These are phyloP conservation scores for Colletotrichum incanum DNA, from an alignment of 2,329 filamentous ascomycete genomes.

Conservation along the genomic window DNA sequence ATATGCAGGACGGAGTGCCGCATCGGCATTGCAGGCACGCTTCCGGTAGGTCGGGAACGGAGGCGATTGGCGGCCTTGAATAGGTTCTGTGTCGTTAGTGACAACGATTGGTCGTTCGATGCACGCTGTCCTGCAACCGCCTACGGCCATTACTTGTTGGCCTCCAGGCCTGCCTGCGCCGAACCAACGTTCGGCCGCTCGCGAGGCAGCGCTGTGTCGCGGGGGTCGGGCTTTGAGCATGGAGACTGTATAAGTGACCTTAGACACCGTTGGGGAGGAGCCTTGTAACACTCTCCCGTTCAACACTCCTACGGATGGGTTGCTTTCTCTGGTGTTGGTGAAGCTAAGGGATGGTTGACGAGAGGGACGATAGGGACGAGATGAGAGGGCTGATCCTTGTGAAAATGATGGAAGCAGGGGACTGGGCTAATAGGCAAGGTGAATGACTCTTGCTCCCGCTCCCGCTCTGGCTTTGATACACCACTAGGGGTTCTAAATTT, in stretches of 20 bases:
- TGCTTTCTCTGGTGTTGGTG: neutral
- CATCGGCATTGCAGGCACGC: conserved; percentile 28
- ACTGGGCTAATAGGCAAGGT: conserved; percentile 11
- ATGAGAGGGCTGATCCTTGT: conserved; percentile 1
- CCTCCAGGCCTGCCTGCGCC: neutral
- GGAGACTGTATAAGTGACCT: neutral
- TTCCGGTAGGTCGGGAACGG: conserved; percentile 34
- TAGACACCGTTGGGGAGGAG: neutral
- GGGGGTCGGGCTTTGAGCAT: conserved; percentile 2
- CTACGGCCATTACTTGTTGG: neutral
- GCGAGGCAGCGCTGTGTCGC: conserved; percentile 13
- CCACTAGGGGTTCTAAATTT: neutral
- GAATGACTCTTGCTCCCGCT: conserved; percentile 29
- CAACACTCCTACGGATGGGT: neutral
- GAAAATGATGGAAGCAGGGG: neutral
- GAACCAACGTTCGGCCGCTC: conserved; percentile 18
- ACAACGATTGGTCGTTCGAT: conserved; percentile 2
- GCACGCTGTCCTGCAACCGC: neutral
- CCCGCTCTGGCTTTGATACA: conserved; percentile 10
- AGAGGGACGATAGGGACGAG: conserved; percentile 2
- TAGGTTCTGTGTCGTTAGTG: neutral
- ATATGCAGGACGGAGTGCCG: conserved; percentile 9
- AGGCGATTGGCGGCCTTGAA: conserved; percentile 18
- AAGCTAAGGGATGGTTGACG: neutral
- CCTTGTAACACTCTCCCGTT: neutral